Evolutionary conservation across 1,284 basidiomycete species (phyloP).

Genomic region (Ustilago curta): DNA sequence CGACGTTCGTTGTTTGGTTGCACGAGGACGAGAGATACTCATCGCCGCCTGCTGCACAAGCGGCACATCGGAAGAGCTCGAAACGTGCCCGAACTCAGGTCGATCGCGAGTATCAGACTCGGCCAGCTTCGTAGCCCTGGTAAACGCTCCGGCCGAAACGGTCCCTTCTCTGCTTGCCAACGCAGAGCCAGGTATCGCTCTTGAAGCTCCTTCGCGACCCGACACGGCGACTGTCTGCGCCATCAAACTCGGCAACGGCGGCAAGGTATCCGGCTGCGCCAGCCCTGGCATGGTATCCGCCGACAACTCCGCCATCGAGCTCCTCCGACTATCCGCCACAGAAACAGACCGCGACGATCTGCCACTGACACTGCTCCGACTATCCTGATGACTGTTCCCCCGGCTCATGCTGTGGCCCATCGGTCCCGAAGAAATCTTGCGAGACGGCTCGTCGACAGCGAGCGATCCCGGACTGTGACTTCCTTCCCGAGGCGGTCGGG

Average conservation of each 20-base stretch:
- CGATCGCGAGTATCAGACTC: constrained; percentile 9
- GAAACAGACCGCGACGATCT: constrained; percentile 30
- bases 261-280: constrained; percentile 9
- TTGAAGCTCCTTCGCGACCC: neutral
- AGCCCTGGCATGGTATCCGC: constrained; percentile 37
- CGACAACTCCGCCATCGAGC: constrained; percentile 27
- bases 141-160: constrained; percentile 42
- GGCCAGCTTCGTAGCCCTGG: constrained; percentile 17
- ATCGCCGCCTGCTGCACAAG: constrained; percentile 24
- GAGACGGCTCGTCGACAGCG: constrained; percentile 43
- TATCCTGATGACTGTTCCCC: constrained; percentile 26
- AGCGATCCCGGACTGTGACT: constrained; percentile 26
- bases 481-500: constrained; percentile 56
- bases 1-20: constrained; percentile 21
- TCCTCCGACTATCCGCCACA: constrained; percentile 27
- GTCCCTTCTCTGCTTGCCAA: constrained; percentile 24
- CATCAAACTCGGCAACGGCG: constrained; percentile 36
- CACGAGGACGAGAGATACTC: constrained; percentile 34
- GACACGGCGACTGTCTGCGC: constrained; percentile 18
- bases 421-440: constrained; percentile 59
- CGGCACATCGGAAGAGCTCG: constrained; percentile 44
- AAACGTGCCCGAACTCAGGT: constrained; percentile 42
- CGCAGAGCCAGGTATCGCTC: neutral
- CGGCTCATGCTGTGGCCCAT: constrained; percentile 48
- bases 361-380: constrained; percentile 19